Evolutionary conservation across 176 grass and related monocot genomes (phyloP).

Genomic region (Olyra latifolia): DNA sequence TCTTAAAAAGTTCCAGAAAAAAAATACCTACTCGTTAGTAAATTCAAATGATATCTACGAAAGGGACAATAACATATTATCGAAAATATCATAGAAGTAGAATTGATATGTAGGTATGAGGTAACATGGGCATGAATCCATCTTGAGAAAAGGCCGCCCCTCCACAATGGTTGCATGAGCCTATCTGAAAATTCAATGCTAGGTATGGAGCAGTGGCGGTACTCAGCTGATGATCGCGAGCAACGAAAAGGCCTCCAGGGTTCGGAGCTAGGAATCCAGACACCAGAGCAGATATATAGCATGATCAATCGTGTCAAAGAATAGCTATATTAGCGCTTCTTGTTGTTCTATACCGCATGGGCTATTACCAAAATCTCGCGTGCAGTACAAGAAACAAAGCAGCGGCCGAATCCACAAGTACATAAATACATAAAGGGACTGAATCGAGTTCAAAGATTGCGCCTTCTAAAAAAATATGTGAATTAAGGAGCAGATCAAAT

Average conservation of each 20-base stretch:
- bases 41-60: no score
- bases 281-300: constrained; percentile 3
- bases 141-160: neutral
- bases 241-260: neutral
- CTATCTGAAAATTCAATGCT: neutral
- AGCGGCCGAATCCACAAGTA: constrained; percentile 1
- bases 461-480: neutral
- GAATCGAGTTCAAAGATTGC: neutral
- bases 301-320: neutral
- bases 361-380: neutral
- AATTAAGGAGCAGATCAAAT: neutral
- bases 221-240: neutral
- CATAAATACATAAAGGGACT: neutral
- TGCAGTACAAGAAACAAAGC: constrained; percentile 18
- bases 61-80: no score
- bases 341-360: neutral
- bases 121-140: constrained; percentile 32
- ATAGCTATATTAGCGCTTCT: constrained; percentile 9
- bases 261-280: neutral
- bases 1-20: no score
- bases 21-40: no score
- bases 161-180: neutral
- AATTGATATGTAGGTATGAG: no score
- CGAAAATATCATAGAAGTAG: no score
- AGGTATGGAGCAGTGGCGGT: neutral